Evolutionary conservation across 129 eudicot species (phyloP).

Genomic region (Flaveria linearis): DNA sequence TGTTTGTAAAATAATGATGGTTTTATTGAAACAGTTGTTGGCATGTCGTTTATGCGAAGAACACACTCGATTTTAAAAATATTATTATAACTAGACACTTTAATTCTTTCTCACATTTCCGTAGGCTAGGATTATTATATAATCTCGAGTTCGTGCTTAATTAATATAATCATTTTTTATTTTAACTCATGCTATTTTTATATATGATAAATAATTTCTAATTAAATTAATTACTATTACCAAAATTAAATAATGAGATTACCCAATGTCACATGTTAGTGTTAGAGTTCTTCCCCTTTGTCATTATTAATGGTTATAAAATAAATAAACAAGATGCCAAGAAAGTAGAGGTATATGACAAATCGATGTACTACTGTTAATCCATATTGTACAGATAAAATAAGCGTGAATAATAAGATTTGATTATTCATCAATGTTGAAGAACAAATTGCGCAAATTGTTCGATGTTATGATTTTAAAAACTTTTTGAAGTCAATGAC

Average conservation of each 20-base stretch:
- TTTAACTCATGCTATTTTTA: background rate
- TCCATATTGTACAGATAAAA: background rate
- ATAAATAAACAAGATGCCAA: constrained; percentile 3
- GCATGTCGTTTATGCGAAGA: constrained; percentile 33
- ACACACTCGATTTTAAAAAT: constrained; percentile 2
- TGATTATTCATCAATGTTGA: background rate
- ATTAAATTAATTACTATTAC: background rate
- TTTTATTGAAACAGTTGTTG: constrained; percentile 24
- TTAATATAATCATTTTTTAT: background rate
- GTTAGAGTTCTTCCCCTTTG: background rate
- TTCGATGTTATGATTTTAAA: background rate
- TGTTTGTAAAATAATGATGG: constrained; percentile 1
- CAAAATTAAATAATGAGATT: background rate
- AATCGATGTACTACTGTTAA: background rate
- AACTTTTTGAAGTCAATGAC: background rate
- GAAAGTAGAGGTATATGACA: constrained; percentile 26
- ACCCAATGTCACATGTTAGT: background rate
- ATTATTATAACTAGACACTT: constrained; percentile 4
- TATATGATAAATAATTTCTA: background rate
- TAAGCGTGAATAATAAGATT: background rate
- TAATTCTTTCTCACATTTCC: constrained; percentile 29
- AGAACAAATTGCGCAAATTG: background rate
- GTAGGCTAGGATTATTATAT: background rate
- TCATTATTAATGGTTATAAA: constrained; percentile 4
- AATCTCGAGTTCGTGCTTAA: background rate